These are phyloP conservation scores for Wickerhamiella sergipiensis DNA, from an alignment of 805 yeast species.

Conservation along the genomic window DNA sequence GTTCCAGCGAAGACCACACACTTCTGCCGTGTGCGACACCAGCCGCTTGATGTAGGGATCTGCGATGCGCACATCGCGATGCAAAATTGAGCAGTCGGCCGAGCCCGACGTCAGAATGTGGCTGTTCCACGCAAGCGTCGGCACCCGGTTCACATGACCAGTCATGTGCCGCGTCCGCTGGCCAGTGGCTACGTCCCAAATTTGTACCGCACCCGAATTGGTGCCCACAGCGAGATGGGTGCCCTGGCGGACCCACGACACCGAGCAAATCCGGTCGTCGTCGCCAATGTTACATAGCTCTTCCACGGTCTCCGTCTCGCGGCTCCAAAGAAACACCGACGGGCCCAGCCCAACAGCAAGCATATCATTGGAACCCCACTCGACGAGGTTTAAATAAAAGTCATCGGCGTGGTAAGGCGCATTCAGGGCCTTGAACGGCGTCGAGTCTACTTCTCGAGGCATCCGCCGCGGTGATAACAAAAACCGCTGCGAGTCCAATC, in stretches of 20 bases:
- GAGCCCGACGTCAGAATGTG: conserved; percentile 81
- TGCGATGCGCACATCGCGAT: conserved; percentile 81
- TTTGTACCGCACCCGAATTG: conserved; percentile 71
- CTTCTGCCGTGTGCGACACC: conserved; percentile 77
- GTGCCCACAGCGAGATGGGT: conserved; percentile 93
- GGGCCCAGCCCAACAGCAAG: conserved; percentile 85
- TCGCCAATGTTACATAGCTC: conserved; percentile 62
- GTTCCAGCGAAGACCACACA: conserved; percentile 94
- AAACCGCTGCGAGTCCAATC: conserved; percentile 56
- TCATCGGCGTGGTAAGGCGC: conserved; percentile 95
- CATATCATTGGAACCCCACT: conserved; percentile 87
- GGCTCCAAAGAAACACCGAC: conserved; percentile 84
- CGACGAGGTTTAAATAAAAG: conserved; percentile 79
- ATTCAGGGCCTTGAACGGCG: conserved; percentile 85
- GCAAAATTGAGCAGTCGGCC: conserved; percentile 69
- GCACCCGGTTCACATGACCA: conserved; percentile 76
- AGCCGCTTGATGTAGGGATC: conserved; percentile 65
- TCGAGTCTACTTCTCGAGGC: conserved; percentile 63
- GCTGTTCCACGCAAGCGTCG: conserved; percentile 88
- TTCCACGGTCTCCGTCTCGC: conserved; percentile 67
- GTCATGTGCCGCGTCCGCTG: conserved; percentile 83
- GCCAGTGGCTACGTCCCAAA: conserved; percentile 79
- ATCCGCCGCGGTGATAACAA: conserved; percentile 72
- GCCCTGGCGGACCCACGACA: conserved; percentile 90
- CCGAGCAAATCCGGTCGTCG: conserved; percentile 62